Conservation (phyloP, 2,329 filamentous ascomycete species). For the Geosmithia putterillii region DNA sequence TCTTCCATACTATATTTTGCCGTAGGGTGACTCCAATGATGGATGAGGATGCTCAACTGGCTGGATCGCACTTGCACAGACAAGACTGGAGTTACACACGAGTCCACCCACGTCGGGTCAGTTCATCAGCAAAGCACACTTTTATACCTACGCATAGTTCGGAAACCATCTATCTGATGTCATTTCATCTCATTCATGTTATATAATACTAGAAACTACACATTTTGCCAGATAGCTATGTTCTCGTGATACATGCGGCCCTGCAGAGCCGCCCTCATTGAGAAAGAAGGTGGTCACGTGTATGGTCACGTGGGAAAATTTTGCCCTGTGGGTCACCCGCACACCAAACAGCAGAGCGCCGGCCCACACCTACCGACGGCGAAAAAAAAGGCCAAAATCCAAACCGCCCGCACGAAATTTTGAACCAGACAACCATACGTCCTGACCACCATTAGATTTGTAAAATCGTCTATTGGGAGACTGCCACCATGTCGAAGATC, state of each 20-base stretch:
- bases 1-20: background rate
- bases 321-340: conserved; percentile 16
- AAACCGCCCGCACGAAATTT: conserved; percentile 7
- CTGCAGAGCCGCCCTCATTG: background rate
- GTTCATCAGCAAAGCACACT: background rate
- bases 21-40: background rate
- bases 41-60: background rate
- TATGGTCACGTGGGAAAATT: conserved; percentile 16
- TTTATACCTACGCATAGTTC: background rate
- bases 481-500: conserved; percentile 81
- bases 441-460: conserved; percentile 58
- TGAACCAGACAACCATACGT: conserved; percentile 12
- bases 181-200: background rate
- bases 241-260: background rate
- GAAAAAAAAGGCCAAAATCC: conserved; percentile 7
- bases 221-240: too few relatives aligned
- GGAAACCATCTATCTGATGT: background rate
- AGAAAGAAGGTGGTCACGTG: conserved; percentile 15
- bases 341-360: conserved; percentile 1
- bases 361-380: conserved; percentile 11
- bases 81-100: background rate
- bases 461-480: conserved; percentile 62
- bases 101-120: background rate
- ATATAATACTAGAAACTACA: background rate
- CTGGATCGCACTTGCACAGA: background rate